These are phyloP conservation scores for Phialophora tarda DNA, from an alignment of 2,329 filamentous ascomycete genomes.

Conservation along the genomic window DNA sequence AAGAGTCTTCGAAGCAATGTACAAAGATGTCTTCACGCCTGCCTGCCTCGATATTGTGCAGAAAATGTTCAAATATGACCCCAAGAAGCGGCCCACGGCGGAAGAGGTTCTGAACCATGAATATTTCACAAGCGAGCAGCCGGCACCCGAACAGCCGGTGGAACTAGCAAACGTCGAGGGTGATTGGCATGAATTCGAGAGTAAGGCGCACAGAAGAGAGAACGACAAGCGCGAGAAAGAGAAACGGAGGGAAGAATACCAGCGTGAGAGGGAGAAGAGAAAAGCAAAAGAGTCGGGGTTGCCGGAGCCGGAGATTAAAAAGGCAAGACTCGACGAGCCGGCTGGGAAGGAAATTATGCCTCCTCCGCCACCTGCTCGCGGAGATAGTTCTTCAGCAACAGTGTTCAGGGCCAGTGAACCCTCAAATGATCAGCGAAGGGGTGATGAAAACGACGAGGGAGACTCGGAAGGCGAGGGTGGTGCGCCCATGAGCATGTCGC, in stretches of 20 bases:
- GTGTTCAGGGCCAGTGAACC: background rate
- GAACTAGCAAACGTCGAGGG: constrained; percentile 85
- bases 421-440: background rate
- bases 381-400: constrained; percentile 17
- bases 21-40: constrained; percentile 75
- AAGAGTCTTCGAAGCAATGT: constrained; percentile 76
- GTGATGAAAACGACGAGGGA: constrained; percentile 25
- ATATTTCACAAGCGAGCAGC: constrained; percentile 86
- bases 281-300: constrained; percentile 46
- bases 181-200: constrained; percentile 99
- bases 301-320: constrained; percentile 27
- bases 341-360: constrained; percentile 11
- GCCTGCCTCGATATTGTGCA: constrained; percentile 82
- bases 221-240: constrained; percentile 72
- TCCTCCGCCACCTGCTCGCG: constrained; percentile 23
- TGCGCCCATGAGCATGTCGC: constrained; percentile 41
- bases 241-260: constrained; percentile 58
- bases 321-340: constrained; percentile 20
- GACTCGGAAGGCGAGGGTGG: constrained; percentile 38
- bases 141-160: constrained; percentile 73
- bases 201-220: constrained; percentile 89
- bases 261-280: constrained; percentile 53
- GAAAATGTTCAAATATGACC: constrained; percentile 89
- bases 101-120: constrained; percentile 82
- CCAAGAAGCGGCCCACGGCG: constrained; percentile 79